A percentile compares a stretch with the other conserved stretches of the same genome.
These are phyloP conservation scores for Sarocladium oryzae DNA, from an alignment of 2,329 filamentous ascomycete species.

Conservation along the genomic window DNA sequence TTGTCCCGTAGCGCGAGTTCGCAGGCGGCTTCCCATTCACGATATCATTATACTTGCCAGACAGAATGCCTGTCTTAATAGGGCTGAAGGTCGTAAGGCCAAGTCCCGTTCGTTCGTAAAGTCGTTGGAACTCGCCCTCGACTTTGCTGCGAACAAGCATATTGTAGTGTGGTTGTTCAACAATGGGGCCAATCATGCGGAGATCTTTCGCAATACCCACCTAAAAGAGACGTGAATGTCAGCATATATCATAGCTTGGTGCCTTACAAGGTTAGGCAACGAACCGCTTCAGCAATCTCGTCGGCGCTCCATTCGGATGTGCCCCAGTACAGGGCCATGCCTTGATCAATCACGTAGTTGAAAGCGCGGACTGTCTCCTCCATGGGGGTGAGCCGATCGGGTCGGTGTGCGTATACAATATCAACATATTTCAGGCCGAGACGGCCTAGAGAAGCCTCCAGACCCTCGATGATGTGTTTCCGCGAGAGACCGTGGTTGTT, in stretches of 20 bases:
- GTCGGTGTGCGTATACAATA: slow-evolving; percentile 63
- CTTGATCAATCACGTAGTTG: slow-evolving; percentile 62
- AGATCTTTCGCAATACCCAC: slow-evolving; percentile 53
- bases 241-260: too few relatives aligned
- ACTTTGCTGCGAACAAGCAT: slow-evolving; percentile 55
- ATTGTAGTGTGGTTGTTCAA: slow-evolving; percentile 66
- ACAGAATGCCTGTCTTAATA: slow-evolving; percentile 50
- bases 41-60: slow-evolving; percentile 58
- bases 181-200: slow-evolving; percentile 54
- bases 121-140: slow-evolving; percentile 54
- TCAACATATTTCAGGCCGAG: slow-evolving; percentile 58
- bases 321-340: slow-evolving; percentile 67
- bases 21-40: slow-evolving; percentile 43
- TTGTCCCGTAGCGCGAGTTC: slow-evolving; percentile 51
- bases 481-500: slow-evolving; percentile 62
- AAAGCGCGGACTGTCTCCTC: slow-evolving; percentile 66
- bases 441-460: slow-evolving; percentile 49
- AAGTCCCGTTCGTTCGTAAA: slow-evolving; percentile 52
- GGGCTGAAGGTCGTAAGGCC: slow-evolving; percentile 59
- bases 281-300: slow-evolving; percentile 54
- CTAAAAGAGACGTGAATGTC: slow-evolving; percentile 13
- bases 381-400: slow-evolving; percentile 62
- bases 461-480: slow-evolving; percentile 56
- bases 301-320: slow-evolving; percentile 65
- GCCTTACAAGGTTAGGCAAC: slow-evolving; percentile 4